phyloP scores from a whole-genome alignment of 176 grass and related monocot genomes.

The Musa troglodytarum region DNA sequence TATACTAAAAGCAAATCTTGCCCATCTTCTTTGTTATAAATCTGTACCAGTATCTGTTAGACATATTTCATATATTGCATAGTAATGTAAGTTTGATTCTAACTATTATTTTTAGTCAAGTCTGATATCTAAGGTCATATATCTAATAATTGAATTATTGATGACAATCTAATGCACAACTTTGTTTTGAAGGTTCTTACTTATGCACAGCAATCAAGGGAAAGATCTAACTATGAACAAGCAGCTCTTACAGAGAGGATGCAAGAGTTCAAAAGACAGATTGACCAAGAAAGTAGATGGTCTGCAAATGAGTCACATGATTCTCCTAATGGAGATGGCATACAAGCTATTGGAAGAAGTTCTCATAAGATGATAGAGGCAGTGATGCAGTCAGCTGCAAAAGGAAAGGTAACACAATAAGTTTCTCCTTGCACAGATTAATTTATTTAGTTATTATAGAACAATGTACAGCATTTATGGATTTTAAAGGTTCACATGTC shows the following conservation, averaged over 20 bases:
- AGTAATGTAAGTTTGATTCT: too few relatives aligned
- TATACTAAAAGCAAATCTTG: too few relatives aligned
- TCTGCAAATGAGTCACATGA: conserved; percentile 59
- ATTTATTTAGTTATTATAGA: not conserved
- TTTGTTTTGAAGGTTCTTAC: conserved; percentile 51
- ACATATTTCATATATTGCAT: too few relatives aligned
- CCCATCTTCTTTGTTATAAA: too few relatives aligned
- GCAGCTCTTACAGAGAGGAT: conserved; percentile 84
- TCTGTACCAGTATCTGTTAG: too few relatives aligned
- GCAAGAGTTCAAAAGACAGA: conserved; percentile 96
- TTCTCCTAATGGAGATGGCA: conserved; percentile 93
- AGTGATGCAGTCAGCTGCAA: conserved; percentile 86
- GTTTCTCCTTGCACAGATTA: not conserved
- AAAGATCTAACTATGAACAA: conserved; percentile 92
- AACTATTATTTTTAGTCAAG: too few relatives aligned
- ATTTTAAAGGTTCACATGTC: not conserved
- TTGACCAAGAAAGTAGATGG: conserved; percentile 84
- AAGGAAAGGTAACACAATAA: conserved; percentile 57
- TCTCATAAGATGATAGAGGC: conserved; percentile 98
- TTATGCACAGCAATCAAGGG: conserved; percentile 94
- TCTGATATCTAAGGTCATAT: not conserved
- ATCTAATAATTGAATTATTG: not conserved
- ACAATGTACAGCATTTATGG: not conserved
- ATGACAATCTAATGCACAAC: not conserved
- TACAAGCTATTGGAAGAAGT: conserved; percentile 93